Conservation (phyloP, 2,329 filamentous ascomycete species). For the Diplodia mutila region DNA sequence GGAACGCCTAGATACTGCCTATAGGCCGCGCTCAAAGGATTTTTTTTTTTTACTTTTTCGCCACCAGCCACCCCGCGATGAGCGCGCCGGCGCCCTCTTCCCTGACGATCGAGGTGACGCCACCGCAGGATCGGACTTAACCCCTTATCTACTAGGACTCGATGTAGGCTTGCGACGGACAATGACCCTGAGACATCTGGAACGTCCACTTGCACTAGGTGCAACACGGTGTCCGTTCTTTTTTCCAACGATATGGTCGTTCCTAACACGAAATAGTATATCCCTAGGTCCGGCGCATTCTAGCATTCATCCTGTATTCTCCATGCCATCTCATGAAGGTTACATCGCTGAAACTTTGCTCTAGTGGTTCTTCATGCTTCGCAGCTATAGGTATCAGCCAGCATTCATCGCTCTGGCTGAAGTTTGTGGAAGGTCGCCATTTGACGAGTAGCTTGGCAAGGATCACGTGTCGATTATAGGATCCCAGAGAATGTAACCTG, state of each 20-base stretch:
- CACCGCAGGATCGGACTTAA: not conserved
- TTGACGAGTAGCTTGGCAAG: not conserved
- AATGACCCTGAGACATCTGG: not conserved
- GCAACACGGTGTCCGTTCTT: not conserved
- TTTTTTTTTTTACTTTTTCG: not conserved
- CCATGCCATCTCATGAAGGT: not conserved
- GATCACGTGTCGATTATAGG: not conserved
- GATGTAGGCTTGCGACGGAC: not conserved
- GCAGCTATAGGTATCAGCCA: not conserved
- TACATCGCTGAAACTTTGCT: not conserved
- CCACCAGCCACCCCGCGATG: not conserved
- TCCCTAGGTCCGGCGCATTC: not conserved
- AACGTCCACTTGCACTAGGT: not conserved
- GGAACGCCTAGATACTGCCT: not conserved
- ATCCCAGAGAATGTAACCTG: too few species aligned
- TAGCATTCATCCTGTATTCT: not conserved
- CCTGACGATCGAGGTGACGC: not conserved
- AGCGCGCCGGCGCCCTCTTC: not conserved
- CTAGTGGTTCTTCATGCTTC: not conserved
- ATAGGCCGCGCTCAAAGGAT: not conserved
- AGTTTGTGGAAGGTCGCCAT: not conserved
- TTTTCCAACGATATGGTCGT: not conserved
- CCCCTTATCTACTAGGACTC: not conserved
- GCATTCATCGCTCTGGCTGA: not conserved
- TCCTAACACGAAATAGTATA: not conserved